Evolutionary conservation across 208 protist species (phyloP).

Genomic region (Crithidia expoeki): DNA sequence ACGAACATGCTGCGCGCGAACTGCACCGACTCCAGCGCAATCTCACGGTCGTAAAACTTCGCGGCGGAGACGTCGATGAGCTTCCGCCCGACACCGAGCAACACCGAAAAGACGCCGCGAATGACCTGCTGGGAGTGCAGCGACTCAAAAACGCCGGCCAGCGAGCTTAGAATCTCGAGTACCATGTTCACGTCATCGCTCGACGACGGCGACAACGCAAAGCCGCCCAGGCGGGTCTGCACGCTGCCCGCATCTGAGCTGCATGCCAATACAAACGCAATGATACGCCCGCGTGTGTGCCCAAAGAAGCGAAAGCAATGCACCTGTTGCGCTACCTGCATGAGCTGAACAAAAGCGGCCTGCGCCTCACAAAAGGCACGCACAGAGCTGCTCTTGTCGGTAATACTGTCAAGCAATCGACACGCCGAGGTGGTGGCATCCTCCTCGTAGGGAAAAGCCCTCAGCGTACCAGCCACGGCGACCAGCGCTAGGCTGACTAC

Average conservation of each 20-base stretch:
- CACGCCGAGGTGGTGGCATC: conserved; percentile 52
- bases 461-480: conserved; percentile 29
- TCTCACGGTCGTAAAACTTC: conserved; percentile 43
- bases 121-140: conserved; percentile 50
- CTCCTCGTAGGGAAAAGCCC: conserved; percentile 57
- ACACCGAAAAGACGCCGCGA: conserved; percentile 33
- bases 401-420: conserved; percentile 55
- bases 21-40: conserved; percentile 45
- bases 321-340: conserved; percentile 26
- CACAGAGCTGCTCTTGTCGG: conserved; percentile 44
- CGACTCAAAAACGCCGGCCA: conserved; percentile 58
- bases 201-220: conserved; percentile 8
- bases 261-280: conserved; percentile 53
- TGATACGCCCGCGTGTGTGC: conserved; percentile 45
- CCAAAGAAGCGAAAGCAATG: conserved; percentile 31
- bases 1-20: conserved; percentile 56
- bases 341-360: conserved; percentile 20
- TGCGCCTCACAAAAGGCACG: conserved; percentile 27
- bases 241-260: conserved; percentile 19
- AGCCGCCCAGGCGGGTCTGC: conserved; percentile 21
- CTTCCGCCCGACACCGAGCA: conserved; percentile 29
- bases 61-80: conserved; percentile 29
- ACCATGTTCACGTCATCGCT: conserved; percentile 35
- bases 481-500: conserved; percentile 54
- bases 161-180: conserved; percentile 32